Conservation (phyloP, 2,329 filamentous ascomycete species). For the Ophiocordyceps camponoti-saundersi region DNA sequence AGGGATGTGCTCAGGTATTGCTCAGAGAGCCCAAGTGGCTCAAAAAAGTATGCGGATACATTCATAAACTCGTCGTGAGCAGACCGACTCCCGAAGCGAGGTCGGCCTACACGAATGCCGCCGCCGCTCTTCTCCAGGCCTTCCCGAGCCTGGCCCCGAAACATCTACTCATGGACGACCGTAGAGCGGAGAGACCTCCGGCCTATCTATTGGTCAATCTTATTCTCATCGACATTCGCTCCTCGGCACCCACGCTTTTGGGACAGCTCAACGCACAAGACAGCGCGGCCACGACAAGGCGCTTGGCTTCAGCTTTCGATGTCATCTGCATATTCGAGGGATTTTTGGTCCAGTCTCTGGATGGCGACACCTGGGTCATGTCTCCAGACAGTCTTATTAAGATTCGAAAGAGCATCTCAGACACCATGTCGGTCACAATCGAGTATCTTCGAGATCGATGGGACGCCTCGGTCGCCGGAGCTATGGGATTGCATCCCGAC, state of each 20-base stretch:
- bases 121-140: constrained; percentile 36
- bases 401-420: constrained; percentile 40
- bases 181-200: constrained; percentile 30
- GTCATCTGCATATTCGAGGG: constrained; percentile 43
- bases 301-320: constrained; percentile 45
- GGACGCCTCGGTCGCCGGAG: constrained; percentile 47
- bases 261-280: constrained; percentile 35
- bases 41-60: constrained; percentile 23
- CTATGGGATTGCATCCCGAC: constrained; percentile 41
- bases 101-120: constrained; percentile 40
- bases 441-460: constrained; percentile 55
- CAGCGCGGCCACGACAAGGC: constrained; percentile 32
- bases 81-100: constrained; percentile 37
- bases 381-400: constrained; percentile 43
- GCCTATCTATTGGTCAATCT: constrained; percentile 47
- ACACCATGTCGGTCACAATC: constrained; percentile 44
- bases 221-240: constrained; percentile 48
- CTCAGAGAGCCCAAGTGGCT: constrained; percentile 38
- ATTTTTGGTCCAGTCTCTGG: constrained; percentile 35
- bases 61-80: constrained; percentile 35
- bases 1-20: constrained; percentile 21
- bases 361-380: constrained; percentile 30
- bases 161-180: constrained; percentile 34
- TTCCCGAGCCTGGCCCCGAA: constrained; percentile 29
- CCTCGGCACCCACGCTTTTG: constrained; percentile 43